Conservation (phyloP, 1,284 basidiomycete genomes). For the Austroboletus niveus region DNA sequence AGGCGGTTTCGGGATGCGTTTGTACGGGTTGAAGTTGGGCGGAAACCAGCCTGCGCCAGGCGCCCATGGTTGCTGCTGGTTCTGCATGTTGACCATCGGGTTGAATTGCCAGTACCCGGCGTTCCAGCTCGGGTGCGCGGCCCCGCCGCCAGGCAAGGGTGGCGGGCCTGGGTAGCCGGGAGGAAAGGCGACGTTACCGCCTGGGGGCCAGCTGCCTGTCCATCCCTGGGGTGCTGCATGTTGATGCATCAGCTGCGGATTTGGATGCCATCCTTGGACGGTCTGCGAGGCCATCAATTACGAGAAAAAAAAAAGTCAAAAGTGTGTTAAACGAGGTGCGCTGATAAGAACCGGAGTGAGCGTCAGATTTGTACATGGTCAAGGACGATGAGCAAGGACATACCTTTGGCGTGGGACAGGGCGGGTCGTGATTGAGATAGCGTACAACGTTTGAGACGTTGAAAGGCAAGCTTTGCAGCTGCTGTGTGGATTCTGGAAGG, state of each 20-base stretch:
- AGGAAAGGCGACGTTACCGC: slow-evolving; percentile 27
- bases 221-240: slow-evolving; percentile 30
- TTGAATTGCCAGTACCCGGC: slow-evolving; percentile 34
- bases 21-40: slow-evolving; percentile 55
- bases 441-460: no score
- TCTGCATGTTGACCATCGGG: slow-evolving; percentile 25
- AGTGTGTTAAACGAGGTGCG: neutral
- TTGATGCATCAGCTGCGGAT: slow-evolving; percentile 32
- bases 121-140: slow-evolving; percentile 25
- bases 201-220: slow-evolving; percentile 34
- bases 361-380: no score
- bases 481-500: no score
- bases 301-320: neutral
- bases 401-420: no score
- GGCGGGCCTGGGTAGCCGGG: slow-evolving; percentile 35
- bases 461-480: no score
- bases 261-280: slow-evolving; percentile 33
- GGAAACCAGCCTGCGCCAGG: slow-evolving; percentile 31
- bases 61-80: slow-evolving; percentile 30
- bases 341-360: neutral
- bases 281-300: slow-evolving; percentile 26
- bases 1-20: slow-evolving; percentile 53
- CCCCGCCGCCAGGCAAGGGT: slow-evolving; percentile 20
- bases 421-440: neutral
- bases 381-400: no score